Evolutionary conservation across 2,329 filamentous ascomycete genomes (phyloP).

Genomic region (Corinectria fuckeliana): DNA sequence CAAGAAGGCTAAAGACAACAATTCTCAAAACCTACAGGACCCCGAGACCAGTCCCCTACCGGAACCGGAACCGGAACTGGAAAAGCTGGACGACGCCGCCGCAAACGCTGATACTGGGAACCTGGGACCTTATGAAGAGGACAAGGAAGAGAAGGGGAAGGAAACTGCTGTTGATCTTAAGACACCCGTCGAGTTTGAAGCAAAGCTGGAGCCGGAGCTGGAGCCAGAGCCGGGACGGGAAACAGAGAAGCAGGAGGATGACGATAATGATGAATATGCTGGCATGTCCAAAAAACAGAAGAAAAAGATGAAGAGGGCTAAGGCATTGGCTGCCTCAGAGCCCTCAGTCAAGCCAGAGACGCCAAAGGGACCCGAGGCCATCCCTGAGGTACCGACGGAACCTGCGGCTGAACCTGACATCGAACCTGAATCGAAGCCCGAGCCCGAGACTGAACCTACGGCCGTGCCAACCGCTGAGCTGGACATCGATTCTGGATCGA

Average conservation of each 20-base stretch:
- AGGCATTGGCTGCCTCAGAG: constrained; percentile 29
- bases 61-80: constrained; percentile 36
- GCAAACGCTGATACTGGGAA: constrained; percentile 31
- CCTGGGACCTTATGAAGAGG: constrained; percentile 26
- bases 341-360: constrained; percentile 25
- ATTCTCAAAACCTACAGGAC: constrained; percentile 40
- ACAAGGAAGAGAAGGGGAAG: constrained; percentile 25
- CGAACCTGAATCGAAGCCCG: constrained; percentile 23
- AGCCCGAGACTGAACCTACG: constrained; percentile 19
- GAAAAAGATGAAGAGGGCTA: constrained; percentile 34
- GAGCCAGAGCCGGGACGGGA: constrained; percentile 27
- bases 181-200: constrained; percentile 25
- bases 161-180: constrained; percentile 25
- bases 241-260: constrained; percentile 27
- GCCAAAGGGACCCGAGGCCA: constrained; percentile 24
- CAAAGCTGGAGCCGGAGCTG: constrained; percentile 26
- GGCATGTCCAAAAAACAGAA: constrained; percentile 38
- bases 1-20: constrained; percentile 43
- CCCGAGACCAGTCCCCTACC: constrained; percentile 32
- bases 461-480: constrained; percentile 14
- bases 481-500: constrained; percentile 25
- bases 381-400: constrained; percentile 21
- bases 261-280: constrained; percentile 32
- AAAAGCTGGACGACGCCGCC: constrained; percentile 36
- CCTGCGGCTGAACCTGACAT: constrained; percentile 27